Evolutionary conservation across 2,329 filamentous ascomycete species (phyloP), one percentile per base, ranked within the genome.

Genomic region (Paraphaeosphaeria sporulosa): DNA sequence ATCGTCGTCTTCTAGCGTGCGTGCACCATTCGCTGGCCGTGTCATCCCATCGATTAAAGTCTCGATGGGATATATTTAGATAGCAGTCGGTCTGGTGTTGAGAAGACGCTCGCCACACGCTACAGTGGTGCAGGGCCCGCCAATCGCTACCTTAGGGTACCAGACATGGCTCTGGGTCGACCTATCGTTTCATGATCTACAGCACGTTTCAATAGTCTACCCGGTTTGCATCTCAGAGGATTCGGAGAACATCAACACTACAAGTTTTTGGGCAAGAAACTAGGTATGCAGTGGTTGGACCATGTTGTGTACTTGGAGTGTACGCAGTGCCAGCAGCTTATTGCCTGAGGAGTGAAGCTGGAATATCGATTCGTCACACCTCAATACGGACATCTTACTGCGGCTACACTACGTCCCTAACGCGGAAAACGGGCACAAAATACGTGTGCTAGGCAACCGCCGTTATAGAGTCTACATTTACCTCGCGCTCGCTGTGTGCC

Each of bases 291-390:
- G 8, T 4, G 6, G 42, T 50, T n/a, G 17, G 32, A 51, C 19
- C 48, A 38, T 38, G 48, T 40, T 40, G 15, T 40, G 36, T 40
- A 17, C 12, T 3, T 17, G 6, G 5, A 15, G 30, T 42, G 49
- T 43, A 53, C 36, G 34, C 36, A 19, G 50, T 42, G 36, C 36
- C 48, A 25, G 30, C 48, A 25, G 30, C 47, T 21, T 36, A 38
- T 15, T 1, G n/a, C 42, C 19, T 12, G 42, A 44, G 13, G 44
- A 30, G 23, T 23, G 44, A 17, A 27, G 12, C 44, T n/a, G 23
- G 9, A 53, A 43, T 53, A 43, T 53, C 36, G 36, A 53, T 53
- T 53, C 50, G 50, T 53, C 50, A 53, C 36, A 2, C 36, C 19
- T n/a, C 30, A 52, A 15, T 21, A 52, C 23, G n/a, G 19, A 25